Evolutionary conservation across 208 protist genomes (phyloP).

Genomic region (Acanthamoeba rhysodes): DNA sequence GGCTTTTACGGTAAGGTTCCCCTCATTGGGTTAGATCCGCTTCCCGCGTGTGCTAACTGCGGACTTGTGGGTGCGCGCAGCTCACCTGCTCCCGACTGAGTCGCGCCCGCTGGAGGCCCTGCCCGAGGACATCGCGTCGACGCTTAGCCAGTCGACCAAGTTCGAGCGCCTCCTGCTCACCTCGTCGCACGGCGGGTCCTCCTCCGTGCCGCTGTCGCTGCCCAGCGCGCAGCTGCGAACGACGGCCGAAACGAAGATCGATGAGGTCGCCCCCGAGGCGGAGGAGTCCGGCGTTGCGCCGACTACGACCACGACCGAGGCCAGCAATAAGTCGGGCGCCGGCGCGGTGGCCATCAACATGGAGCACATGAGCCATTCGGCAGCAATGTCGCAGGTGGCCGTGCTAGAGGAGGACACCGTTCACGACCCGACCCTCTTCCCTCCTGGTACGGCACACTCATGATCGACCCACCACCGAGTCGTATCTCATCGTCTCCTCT

Average conservation of each 20-base stretch:
- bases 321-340: neutral
- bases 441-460: conserved; percentile 41
- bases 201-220: neutral
- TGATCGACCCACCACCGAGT: neutral
- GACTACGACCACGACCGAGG: neutral
- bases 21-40: conserved; percentile 16
- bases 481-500: conserved; percentile 46
- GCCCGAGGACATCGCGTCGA: conserved; percentile 18
- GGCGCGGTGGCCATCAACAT: neutral
- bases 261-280: too few relatives aligned
- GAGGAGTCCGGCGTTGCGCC: too few relatives aligned
- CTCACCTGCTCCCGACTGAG: conserved; percentile 46
- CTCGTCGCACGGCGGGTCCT: neutral
- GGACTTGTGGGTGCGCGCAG: neutral
- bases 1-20: conserved; percentile 94
- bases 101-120: neutral
- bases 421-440: conserved; percentile 78
- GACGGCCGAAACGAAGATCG: neutral
- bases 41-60: too few relatives aligned
- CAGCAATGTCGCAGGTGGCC: conserved; percentile 86
- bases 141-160: neutral
- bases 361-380: conserved; percentile 3
- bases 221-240: neutral
- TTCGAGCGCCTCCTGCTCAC: conserved; percentile 21
- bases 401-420: conserved; percentile 82